Conservation (phyloP, 1,284 basidiomycete species). For the Pseudozyma sp. region DNA sequence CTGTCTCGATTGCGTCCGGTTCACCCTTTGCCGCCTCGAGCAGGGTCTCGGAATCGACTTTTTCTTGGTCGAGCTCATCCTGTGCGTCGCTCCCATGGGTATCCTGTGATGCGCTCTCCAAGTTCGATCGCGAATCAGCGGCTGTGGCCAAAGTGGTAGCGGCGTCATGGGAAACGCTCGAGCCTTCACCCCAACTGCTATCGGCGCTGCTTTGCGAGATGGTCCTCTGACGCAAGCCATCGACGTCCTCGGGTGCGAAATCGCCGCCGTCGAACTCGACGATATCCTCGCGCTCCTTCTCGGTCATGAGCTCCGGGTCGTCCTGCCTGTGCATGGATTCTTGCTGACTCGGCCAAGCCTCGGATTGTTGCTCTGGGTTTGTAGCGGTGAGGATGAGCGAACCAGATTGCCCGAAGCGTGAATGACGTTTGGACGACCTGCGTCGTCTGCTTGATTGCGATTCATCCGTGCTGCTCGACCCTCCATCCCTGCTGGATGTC, state of each 20-base stretch:
- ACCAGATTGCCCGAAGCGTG: conserved; percentile 12
- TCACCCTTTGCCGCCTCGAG: conserved; percentile 44
- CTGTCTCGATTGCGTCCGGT: conserved; percentile 28
- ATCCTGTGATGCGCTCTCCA: not conserved
- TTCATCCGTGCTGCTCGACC: conserved; percentile 30
- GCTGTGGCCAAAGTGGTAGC: conserved; percentile 4
- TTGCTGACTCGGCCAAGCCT: conserved; percentile 6
- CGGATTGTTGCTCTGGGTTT: not conserved
- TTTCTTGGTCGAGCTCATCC: conserved; percentile 19
- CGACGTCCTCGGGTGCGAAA: conserved; percentile 41
- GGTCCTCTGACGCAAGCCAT: conserved; percentile 18
- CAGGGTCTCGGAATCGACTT: conserved; percentile 38
- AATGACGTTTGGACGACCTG: conserved; percentile 27
- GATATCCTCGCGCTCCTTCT: conserved; percentile 48
- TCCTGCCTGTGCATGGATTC: conserved; percentile 11
- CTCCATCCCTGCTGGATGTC: not conserved
- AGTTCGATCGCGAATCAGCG: not conserved
- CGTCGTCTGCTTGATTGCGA: conserved; percentile 5
- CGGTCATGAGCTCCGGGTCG: conserved; percentile 44
- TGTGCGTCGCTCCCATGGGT: not conserved
- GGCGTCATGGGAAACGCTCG: conserved; percentile 24
- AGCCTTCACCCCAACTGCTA: conserved; percentile 38
- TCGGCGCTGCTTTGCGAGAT: conserved; percentile 35
- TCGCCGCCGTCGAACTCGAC: conserved; percentile 51
- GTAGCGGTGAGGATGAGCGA: conserved; percentile 18